Base-by-base conservation (phyloP, 768 basidiomycete genomes). In the Tephrocybe sp. region DNA sequence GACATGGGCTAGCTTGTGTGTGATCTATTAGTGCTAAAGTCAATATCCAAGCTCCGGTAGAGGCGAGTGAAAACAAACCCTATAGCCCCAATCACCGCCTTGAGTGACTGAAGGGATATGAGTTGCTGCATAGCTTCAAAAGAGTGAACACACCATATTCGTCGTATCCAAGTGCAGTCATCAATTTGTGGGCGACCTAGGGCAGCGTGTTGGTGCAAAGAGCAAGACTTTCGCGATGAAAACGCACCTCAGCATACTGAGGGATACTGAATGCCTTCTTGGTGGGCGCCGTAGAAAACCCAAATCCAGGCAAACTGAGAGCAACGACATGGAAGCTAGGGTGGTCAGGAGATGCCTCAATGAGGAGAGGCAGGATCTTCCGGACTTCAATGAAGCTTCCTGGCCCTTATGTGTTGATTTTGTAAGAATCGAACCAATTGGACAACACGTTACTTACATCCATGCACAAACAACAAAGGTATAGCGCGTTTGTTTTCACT, bases 321-420 rank as follows among this genome's bases (percentile, higher is more conserved):
- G 78, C 80, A 1, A 88, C 82, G 18, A 86, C 81, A 51, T 86
- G 85, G 68, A 88, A 86, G 42, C 74, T 78, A 1, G 83, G 84
- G 46, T 72, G 62, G 3, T 78, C 70, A 0, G 70, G 48, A 3
- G 75, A 72, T 0, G 67, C 67, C 14, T 71, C 59, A 0, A 74
- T 69, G 48, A 88, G 67, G 15, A 84, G 58, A 0, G 84, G 79
- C 0, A 86, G 66, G 3, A 86, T 63, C 66, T 85, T 86, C 47
- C 69, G 63, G 8, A 76, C 78, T 67, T 87, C 85, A 4, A 77
- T 54, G 59, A 84, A 82, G 48, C 76, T 72, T 47, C 85, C 84
- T 0, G 84, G 83, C 85, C 85, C 84, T 84, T 36, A 50, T 11
- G n/a, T 36, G 9, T n/a, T 41, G 10, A 18, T 28, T 32, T 3